phyloP scores from a whole-genome alignment of 1,284 basidiomycete species.

The Cryptococcus depauperatus region DNA sequence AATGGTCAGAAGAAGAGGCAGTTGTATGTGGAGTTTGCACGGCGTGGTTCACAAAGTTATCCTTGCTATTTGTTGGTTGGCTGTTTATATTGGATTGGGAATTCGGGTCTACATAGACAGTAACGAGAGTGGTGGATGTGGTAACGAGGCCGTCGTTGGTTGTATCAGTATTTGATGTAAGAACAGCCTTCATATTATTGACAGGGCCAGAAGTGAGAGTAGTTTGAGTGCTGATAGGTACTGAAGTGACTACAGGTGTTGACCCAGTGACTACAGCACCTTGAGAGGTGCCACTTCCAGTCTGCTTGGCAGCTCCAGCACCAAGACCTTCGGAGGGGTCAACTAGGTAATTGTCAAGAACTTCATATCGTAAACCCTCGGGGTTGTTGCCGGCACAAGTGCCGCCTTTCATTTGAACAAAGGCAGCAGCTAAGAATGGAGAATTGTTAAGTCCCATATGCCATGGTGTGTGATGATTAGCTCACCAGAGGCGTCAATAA shows the following conservation, averaged over 20 bases:
- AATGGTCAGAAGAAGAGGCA: not conserved
- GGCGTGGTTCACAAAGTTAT: no score
- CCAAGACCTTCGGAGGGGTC: slow-evolving; percentile 13
- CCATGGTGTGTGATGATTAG: not conserved
- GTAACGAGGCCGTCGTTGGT: not conserved
- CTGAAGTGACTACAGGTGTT: no score
- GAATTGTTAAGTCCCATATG: no score
- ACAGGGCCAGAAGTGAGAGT: no score
- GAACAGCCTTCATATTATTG: no score
- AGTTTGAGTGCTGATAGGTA: no score
- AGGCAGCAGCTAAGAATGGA: slow-evolving; percentile 1
- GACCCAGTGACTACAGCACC: no score
- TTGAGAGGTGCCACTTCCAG: not conserved
- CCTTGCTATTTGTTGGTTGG: no score
- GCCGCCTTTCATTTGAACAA: slow-evolving; percentile 14
- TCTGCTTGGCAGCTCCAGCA: not conserved
- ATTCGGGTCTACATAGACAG: no score
- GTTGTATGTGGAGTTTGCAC: no score
- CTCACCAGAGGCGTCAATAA: slow-evolving; percentile 28
- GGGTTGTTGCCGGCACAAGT: slow-evolving; percentile 24
- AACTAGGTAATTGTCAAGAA: slow-evolving; percentile 20
- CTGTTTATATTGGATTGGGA: no score
- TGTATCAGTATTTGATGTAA: not conserved
- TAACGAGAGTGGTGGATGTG: not conserved
- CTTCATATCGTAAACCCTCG: slow-evolving; percentile 21